phyloP scores from a whole-genome alignment of 1,284 basidiomycete genomes.

The Pholiota adiposa region DNA sequence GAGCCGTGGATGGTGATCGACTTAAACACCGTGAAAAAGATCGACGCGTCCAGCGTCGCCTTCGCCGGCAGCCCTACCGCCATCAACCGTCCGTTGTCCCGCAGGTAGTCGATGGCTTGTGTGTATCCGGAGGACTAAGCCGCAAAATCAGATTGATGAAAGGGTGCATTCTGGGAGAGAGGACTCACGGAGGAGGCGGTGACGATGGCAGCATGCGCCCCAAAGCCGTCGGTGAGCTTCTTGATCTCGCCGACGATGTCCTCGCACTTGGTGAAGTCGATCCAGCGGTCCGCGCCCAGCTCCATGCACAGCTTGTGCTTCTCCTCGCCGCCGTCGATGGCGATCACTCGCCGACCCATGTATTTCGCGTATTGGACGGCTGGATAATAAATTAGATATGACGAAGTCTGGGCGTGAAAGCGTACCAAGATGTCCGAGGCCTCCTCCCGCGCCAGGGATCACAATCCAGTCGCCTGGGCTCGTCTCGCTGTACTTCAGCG shows the following conservation, averaged over 20 bases:
- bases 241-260: slow-evolving; percentile 68
- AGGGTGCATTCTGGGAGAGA: background rate
- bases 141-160: background rate
- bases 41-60: slow-evolving; percentile 62
- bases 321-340: slow-evolving; percentile 75
- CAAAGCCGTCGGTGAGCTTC: slow-evolving; percentile 68
- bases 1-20: slow-evolving; percentile 73
- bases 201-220: slow-evolving; percentile 78
- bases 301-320: slow-evolving; percentile 71
- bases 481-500: slow-evolving; percentile 76
- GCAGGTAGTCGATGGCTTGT: slow-evolving; percentile 76
- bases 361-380: slow-evolving; percentile 80
- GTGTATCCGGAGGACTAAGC: slow-evolving; percentile 61
- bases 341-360: slow-evolving; percentile 81
- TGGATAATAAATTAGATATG: background rate
- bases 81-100: slow-evolving; percentile 69
- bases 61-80: slow-evolving; percentile 75
- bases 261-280: slow-evolving; percentile 75
- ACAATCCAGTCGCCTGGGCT: slow-evolving; percentile 82
- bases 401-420: slow-evolving; percentile 13
- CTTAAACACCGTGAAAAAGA: slow-evolving; percentile 80
- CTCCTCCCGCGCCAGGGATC: slow-evolving; percentile 79
- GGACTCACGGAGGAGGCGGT: slow-evolving; percentile 55
- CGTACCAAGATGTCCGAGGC: slow-evolving; percentile 70
- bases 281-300: slow-evolving; percentile 80